Base-by-base conservation (phyloP, 805 yeast genomes). In the Candida nanaspora region DNA sequence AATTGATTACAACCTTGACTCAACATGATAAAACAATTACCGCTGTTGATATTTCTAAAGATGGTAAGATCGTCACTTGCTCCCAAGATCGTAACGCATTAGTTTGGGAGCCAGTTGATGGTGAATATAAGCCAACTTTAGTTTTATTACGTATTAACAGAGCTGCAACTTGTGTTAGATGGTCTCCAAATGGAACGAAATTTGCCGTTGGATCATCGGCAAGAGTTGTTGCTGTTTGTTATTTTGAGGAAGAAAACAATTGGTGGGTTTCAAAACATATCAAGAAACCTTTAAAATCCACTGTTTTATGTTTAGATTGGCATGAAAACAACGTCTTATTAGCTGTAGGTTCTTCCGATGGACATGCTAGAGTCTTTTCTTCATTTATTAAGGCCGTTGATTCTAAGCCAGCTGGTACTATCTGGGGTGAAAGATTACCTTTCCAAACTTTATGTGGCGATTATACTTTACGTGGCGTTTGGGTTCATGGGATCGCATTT, bases 261-360 rank as follows among this genome's bases (percentile, higher is more conserved):
- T 93, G 99, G 99, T 93, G 99, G 99, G 89, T 93, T 39, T 86
- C 98, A 13, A 91, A 91, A 64, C 98, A 91, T 66, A 83, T 93
- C 64, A 89, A 89, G 69, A 87, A 86, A 63, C 96, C 97, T n/a
- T 70, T 93, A 53, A 81, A 82, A 60, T 83, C 96, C 10, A 87
- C 97, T 26, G 74, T 89, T 50, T 72, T 89, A 49, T 71, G 84
- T 35, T 70, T 91, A 41, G 81, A 81, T 48, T 89, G 98, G 98
- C 97, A 93, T 61, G 89, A 87, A 42, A 93, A 93, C 64, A 82
- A 80, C 52, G 94, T 93, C 20, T 69, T 93, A 45, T 69, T 93
- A 47, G 93, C 94, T 2, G 73, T 84, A 36, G 98, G 98, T 20
- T 86, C 96, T 19, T 85, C 96, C 7, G 97, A 91, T 58, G 95